phyloP scores from a whole-genome alignment of 805 yeast species.

The Metschnikowia drakensbergensis region DNA sequence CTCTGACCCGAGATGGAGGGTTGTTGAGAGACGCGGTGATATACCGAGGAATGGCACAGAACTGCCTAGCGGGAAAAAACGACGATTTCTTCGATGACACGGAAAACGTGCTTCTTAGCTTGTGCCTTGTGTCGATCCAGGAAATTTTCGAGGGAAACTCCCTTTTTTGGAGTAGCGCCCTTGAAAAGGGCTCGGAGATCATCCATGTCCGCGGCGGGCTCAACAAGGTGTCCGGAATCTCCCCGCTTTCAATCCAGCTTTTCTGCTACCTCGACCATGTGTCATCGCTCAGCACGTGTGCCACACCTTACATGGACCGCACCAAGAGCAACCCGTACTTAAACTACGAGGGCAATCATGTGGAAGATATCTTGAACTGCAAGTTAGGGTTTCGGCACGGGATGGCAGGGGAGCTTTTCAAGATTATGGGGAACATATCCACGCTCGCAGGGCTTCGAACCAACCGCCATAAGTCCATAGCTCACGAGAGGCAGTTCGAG shows the following conservation, averaged over 20 bases:
- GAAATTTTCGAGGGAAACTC: slow-evolving; percentile 26
- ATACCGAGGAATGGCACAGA: slow-evolving; percentile 16
- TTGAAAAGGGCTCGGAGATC: slow-evolving; percentile 21
- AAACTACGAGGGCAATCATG: slow-evolving; percentile 11
- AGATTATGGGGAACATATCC: slow-evolving; percentile 25
- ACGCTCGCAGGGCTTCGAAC: slow-evolving; percentile 23
- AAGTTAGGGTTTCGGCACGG: slow-evolving; percentile 28
- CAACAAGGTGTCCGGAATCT: slow-evolving; percentile 13
- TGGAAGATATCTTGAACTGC: slow-evolving; percentile 20
- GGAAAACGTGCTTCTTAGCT: slow-evolving; percentile 18
- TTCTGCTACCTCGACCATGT: slow-evolving; percentile 28
- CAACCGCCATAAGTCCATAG: slow-evolving; percentile 14
- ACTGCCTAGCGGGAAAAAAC: slow-evolving; percentile 8
- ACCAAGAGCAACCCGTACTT: slow-evolving; percentile 7
- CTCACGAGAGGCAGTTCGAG: slow-evolving; percentile 22
- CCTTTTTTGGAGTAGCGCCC: slow-evolving; percentile 23
- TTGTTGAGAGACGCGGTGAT: slow-evolving; percentile 7
- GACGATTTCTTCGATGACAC: slow-evolving; percentile 11
- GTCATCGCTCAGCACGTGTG: slow-evolving; percentile 26
- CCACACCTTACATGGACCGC: slow-evolving; percentile 12
- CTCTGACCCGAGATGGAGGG: slow-evolving; percentile 1
- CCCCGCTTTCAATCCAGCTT: slow-evolving; percentile 23
- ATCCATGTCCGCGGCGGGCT: slow-evolving; percentile 24
- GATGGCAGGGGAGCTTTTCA: slow-evolving; percentile 27
- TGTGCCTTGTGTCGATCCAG: slow-evolving; percentile 20